Evolutionary conservation across 177 flowering plant species (phyloP).

Genomic region (Telopea speciosissima): DNA sequence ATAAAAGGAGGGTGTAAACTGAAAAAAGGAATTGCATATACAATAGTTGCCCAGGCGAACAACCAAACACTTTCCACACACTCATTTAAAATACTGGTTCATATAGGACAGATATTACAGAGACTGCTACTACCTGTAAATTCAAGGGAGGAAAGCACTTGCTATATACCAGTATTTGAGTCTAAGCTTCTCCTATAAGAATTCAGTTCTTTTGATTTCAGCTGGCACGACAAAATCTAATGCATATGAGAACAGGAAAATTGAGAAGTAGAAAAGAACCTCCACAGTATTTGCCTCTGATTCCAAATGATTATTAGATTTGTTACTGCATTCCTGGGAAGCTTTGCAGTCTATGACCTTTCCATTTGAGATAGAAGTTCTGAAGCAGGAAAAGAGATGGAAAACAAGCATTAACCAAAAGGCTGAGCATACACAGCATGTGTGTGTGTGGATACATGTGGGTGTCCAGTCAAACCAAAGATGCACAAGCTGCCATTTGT

Average conservation of each 20-base stretch:
- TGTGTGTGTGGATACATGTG: not conserved
- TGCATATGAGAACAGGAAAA: not conserved
- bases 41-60: no score
- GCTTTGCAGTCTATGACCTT: conserved; percentile 35
- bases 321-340: conserved; percentile 23
- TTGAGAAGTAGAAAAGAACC: conserved; percentile 29
- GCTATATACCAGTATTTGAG: not conserved
- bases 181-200: not conserved
- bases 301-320: conserved; percentile 17
- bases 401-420: not conserved
- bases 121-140: not conserved
- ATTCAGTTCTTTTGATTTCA: not conserved
- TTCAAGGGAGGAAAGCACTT: not conserved
- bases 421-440: not conserved
- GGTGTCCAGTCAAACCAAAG: no score
- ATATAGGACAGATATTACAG: no score
- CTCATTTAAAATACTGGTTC: no score
- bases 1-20: no score
- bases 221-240: not conserved
- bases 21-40: no score
- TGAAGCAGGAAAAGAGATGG: conserved; percentile 18
- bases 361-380: conserved; percentile 46
- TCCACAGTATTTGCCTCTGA: conserved; percentile 31
- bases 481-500: no score
- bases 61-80: no score